phyloP scores from a whole-genome alignment of 164 flowering plant species.

The Umbilicus rupestris region DNA sequence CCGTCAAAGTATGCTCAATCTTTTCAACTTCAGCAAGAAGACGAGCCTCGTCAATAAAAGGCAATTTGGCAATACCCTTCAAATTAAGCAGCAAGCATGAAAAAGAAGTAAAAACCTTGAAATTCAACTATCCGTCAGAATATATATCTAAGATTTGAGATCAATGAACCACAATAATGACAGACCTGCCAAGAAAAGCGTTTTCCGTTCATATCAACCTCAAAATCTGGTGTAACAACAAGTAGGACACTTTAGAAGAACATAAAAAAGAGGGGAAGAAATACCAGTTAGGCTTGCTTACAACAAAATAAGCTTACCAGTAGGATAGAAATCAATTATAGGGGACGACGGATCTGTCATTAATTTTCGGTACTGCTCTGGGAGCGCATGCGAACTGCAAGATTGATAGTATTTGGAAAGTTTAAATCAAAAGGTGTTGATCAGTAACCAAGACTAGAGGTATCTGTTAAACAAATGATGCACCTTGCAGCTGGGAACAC shows the following conservation, averaged over 20 bases:
- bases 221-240: slow-evolving; percentile 59
- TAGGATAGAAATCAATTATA: slow-evolving; percentile 89
- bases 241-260: not conserved
- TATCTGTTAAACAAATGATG: not conserved
- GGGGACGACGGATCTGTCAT: slow-evolving; percentile 91
- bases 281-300: not conserved
- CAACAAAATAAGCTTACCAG: slow-evolving; percentile 34
- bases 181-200: slow-evolving; percentile 91
- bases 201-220: slow-evolving; percentile 98
- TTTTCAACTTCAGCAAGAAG: slow-evolving; percentile 74
- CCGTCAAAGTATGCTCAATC: slow-evolving; percentile 78
- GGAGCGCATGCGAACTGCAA: slow-evolving; percentile 93
- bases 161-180: slow-evolving; percentile 6
- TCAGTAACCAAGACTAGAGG: not conserved
- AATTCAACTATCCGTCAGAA: not conserved
- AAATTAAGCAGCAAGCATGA: not conserved
- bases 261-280: not conserved
- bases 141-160: not conserved
- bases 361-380: slow-evolving; percentile 61
- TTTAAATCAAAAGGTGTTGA: not conserved
- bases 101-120: not conserved
- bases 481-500: slow-evolving; percentile 99
- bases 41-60: slow-evolving; percentile 89
- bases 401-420: slow-evolving; percentile 7
- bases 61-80: slow-evolving; percentile 92